Conservation (phyloP, 2,329 filamentous ascomycete species). For the Phialophora expanda region DNA sequence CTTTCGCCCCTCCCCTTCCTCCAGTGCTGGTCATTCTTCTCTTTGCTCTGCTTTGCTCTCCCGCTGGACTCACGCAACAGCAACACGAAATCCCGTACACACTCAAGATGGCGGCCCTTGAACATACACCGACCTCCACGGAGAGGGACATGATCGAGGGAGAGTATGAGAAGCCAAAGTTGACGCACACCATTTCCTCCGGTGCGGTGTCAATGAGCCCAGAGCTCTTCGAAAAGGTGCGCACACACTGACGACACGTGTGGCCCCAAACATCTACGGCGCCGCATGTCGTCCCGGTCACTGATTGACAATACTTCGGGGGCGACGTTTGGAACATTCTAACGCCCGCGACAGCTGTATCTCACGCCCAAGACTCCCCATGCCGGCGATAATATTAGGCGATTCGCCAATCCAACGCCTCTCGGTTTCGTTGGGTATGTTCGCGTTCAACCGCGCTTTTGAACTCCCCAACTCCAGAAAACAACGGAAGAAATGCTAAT, state of each 20-base stretch:
- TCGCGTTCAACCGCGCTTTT: neutral
- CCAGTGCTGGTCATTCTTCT: neutral
- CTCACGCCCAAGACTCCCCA: constrained; percentile 37
- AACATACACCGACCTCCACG: constrained; percentile 23
- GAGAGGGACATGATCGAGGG: constrained; percentile 29
- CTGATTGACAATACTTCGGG: neutral
- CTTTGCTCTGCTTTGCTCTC: neutral
- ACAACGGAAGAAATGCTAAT: constrained; percentile 3
- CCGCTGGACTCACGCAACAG: neutral
- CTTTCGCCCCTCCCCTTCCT: neutral
- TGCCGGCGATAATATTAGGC: constrained; percentile 36
- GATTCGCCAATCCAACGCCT: constrained; percentile 38
- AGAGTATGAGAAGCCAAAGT: constrained; percentile 26
- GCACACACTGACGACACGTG: neutral
- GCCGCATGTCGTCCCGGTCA: neutral
- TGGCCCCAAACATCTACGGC: neutral
- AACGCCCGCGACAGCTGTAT: constrained; percentile 30
- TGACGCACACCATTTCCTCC: constrained; percentile 33
- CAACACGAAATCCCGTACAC: constrained; percentile 5
- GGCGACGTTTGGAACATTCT: neutral
- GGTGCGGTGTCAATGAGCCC: constrained; percentile 36
- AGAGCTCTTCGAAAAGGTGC: constrained; percentile 37
- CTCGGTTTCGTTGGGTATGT: constrained; percentile 37
- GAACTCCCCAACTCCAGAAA: neutral
- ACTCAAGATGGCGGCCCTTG: constrained; percentile 25